These are phyloP conservation scores for Trapa bicornis DNA, from an alignment of 345 rosid species.

Conservation along the genomic window DNA sequence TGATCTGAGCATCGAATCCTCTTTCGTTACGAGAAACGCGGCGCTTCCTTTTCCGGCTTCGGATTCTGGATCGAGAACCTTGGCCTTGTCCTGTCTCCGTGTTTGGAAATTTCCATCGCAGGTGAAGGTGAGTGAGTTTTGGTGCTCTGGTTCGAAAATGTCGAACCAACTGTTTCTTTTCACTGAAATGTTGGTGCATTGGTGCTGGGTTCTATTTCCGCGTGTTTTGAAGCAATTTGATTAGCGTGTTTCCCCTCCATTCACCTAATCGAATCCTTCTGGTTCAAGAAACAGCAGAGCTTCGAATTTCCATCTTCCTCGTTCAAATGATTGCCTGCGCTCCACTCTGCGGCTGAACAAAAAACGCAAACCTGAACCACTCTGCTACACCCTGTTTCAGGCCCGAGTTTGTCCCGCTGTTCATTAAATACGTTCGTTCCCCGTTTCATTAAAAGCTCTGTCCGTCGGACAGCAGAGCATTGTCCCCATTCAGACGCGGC, in stretches of 20 bases:
- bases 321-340: background rate
- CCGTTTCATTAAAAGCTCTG: background rate
- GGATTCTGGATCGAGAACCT: background rate
- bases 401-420: no score
- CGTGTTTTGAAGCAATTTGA: no score
- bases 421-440: background rate
- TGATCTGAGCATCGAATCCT: slow-evolving; percentile 8
- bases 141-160: background rate
- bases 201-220: no score
- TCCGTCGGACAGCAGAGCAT: background rate
- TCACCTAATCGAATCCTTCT: no score
- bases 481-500: background rate
- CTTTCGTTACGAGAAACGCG: slow-evolving; percentile 15
- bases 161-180: no score
- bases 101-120: no score
- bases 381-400: no score
- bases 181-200: no score
- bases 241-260: no score
- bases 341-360: background rate
- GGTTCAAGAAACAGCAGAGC: background rate
- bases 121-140: background rate
- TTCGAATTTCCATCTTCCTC: background rate
- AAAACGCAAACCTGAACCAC: no score
- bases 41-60: slow-evolving; percentile 13
- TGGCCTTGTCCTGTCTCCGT: background rate